Evolutionary conservation across 2,329 filamentous ascomycete species (phyloP), one percentile per base, ranked within the genome.

Genomic region (Scedosporium minutisporum): DNA sequence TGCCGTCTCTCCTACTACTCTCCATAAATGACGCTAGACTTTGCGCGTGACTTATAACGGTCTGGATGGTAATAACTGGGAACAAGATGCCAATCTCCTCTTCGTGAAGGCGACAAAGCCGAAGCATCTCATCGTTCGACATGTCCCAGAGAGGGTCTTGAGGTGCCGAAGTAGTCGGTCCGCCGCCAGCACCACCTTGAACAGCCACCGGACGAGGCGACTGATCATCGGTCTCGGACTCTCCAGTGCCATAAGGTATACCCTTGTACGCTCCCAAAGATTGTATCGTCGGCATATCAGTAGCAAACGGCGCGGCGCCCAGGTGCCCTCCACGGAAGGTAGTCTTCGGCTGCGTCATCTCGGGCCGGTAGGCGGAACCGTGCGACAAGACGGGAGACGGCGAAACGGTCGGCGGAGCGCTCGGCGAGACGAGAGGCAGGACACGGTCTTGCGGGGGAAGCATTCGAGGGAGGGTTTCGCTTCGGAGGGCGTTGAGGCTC

Each of bases 71-170:
- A 57, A 96, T 74, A 3, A 96, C 84, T 0, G 93, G 93, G 72
- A 96, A 96, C 91, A 96, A 96, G 69, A 93, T 84, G 53, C 91
- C 91, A 69, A 96, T 87, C 71, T 97, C 93, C 68, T 97, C 92
- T 67, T 96, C 90, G 70, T 95, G 93, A 0, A 96, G 78, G 14
- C 84, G 81, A 66, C 90, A 91, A 14, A 97, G 76, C 1, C 91
- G 85, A 21, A 93, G 73, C 69, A 95, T 90, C 70, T 97, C 92
- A 42, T 92, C 86, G 69, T 88, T 87, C 62, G 84, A 83, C 58
- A 96, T 83, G 6, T 86, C 81, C 85, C 91, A 93, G 29, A 97
- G 82, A 0, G 92, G 91, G 70, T 97, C 93, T 80, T 65, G 46
- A 12, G 61, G 41, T 5, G 38, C 18, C 12, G 51, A 16, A 23